phyloP scores from a whole-genome alignment of 192 early-diverging fungal genomes.

The Coemansia biformis region DNA sequence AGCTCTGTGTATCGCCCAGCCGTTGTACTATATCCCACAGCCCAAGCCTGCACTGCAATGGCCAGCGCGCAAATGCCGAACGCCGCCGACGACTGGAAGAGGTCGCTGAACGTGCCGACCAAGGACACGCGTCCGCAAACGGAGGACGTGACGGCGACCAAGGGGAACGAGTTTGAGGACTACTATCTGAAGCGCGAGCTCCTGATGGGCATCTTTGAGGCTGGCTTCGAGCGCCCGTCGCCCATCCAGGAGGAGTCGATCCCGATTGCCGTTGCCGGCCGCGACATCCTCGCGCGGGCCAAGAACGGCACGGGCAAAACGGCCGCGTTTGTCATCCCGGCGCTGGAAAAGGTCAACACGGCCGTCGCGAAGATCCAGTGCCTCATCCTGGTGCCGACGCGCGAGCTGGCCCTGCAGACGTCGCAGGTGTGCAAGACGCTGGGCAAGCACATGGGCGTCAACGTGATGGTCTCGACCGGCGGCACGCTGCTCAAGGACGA shows the following conservation, averaged over 20 bases:
- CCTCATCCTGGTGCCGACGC: slow-evolving; percentile 89
- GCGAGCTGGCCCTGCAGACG: slow-evolving; percentile 98
- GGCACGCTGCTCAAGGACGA: slow-evolving; percentile 98
- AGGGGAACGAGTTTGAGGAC: slow-evolving; percentile 99
- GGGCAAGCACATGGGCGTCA: slow-evolving; percentile 91
- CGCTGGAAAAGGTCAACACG: slow-evolving; percentile 87
- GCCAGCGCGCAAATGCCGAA: slow-evolving; percentile 37
- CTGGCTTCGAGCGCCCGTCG: slow-evolving; percentile 94
- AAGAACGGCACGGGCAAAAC: slow-evolving; percentile 96
- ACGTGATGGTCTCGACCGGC: slow-evolving; percentile 99
- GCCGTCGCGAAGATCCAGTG: slow-evolving; percentile 87
- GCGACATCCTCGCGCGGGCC: slow-evolving; percentile 95
- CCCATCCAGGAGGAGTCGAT: slow-evolving; percentile 99
- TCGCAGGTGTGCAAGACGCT: slow-evolving; percentile 97
- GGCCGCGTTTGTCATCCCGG: slow-evolving; percentile 94
- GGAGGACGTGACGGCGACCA: slow-evolving; percentile 93
- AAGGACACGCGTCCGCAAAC: slow-evolving; percentile 94
- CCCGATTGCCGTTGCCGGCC: slow-evolving; percentile 90
- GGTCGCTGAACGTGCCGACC: slow-evolving; percentile 65
- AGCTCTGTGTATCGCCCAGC: too few relatives aligned
- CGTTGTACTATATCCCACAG: slow-evolving; percentile 27
- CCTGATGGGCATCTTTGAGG: slow-evolving; percentile 98
- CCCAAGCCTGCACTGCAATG: slow-evolving; percentile 19
- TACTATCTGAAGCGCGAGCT: slow-evolving; percentile 95
- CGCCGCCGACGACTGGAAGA: slow-evolving; percentile 65